Evolutionary conservation across 768 basidiomycete genomes (phyloP), one percentile per base, ranked within the genome.

Genomic region (Mycena venus): DNA sequence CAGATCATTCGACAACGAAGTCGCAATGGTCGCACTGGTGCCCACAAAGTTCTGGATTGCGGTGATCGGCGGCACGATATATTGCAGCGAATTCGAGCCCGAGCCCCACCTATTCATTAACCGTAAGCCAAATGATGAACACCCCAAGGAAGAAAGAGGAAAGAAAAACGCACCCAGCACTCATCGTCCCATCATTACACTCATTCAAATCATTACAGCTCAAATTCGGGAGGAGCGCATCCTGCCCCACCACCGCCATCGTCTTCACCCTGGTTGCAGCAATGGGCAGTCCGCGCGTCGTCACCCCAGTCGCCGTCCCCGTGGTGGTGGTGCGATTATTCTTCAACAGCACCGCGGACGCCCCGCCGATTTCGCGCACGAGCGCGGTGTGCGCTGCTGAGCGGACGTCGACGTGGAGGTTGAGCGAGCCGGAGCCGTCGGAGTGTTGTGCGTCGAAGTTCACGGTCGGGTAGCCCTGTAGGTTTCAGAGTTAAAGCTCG

Each of bases 341-440:
- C 84, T 94, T 95, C 23, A 94, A 84, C 47, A 95, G 80, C n/a
- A 94, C 91, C 2, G 91, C 90, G 0, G 91, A 92, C 0, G 90
- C 91, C 0, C 89, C 87, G 6, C 89, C 94, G 34, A 95, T 91
- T 73, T 93, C 89, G 23, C 87, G 85, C 17, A 87, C 90, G 15
- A 94, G 82, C 7, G 88, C 85, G 0, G 87, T 89, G 74, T 90
- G 88, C 0, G 78, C 85, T 11, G 80, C 83, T 3, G 83, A 85
- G 34, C 88, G 84, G 1, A 88, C 88, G 36, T 85, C 83, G 9
- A 89, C 85, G 23, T 80, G 75, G 23, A 86, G 82, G 78, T 90
- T 90, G 31, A 83, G 81, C 5, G 85, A 55, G 3, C 88, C 88
- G 8, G 86, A 85, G 6, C 88, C 87, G 60, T 89, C 87, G 5